Conservation (phyloP, 805 yeast species). For the Yarrowia phangngaensis region DNA sequence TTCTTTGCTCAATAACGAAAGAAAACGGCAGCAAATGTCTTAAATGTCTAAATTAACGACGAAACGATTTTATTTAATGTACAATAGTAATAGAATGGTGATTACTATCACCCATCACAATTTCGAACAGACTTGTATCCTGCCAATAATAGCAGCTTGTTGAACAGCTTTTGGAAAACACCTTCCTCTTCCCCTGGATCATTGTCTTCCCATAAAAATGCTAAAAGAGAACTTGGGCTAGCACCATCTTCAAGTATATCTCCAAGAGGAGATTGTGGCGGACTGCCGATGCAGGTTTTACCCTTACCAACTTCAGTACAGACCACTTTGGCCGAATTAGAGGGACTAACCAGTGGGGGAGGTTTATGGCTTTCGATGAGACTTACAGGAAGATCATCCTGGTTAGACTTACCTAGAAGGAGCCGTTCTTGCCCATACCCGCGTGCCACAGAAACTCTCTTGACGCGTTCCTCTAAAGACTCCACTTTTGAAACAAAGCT, state of each 20-base stretch:
- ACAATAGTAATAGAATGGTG: slow-evolving; percentile 20
- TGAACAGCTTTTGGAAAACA: neutral
- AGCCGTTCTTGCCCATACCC: slow-evolving; percentile 10
- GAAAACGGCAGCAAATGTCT: slow-evolving; percentile 1
- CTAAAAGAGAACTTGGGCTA: slow-evolving; percentile 1
- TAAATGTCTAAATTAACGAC: slow-evolving; percentile 7
- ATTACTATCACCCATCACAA: neutral
- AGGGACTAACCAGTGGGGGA: slow-evolving; percentile 5
- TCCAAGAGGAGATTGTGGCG: slow-evolving; percentile 1
- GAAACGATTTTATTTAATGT: slow-evolving; percentile 25
- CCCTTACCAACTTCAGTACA: slow-evolving; percentile 11
- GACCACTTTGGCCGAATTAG: neutral
- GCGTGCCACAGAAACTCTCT: slow-evolving; percentile 6
- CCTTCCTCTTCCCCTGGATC: slow-evolving; percentile 11
- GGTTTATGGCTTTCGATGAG: slow-evolving; percentile 7
- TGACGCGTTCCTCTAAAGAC: slow-evolving; percentile 16
- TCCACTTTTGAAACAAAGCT: slow-evolving; percentile 43
- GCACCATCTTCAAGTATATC: slow-evolving; percentile 17
- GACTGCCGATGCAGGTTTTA: neutral
- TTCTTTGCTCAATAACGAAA: slow-evolving; percentile 7
- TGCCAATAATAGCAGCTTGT: slow-evolving; percentile 4
- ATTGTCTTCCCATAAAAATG: slow-evolving; percentile 7
- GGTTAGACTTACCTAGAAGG: neutral
- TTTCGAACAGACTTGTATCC: too few species aligned
- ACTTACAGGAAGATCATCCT: neutral